phyloP scores from a whole-genome alignment of 371 early-diverging fungal genomes.

The Mucor racemosus region DNA sequence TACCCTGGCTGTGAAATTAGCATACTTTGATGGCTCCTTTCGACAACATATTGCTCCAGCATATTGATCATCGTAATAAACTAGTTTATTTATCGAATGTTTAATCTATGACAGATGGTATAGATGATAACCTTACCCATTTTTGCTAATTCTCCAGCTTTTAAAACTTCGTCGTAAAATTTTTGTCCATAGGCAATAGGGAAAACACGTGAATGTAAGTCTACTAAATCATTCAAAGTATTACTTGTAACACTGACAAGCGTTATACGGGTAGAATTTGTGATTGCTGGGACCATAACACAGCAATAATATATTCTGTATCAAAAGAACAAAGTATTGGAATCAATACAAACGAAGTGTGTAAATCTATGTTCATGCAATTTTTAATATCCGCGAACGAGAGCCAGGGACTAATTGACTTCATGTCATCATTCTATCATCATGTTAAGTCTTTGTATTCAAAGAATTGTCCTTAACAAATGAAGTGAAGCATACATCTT shows the following conservation, averaged over 20 bases:
- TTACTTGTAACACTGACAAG: constrained; percentile 25
- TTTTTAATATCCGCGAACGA: background rate
- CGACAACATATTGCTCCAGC: constrained; percentile 35
- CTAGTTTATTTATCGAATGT: background rate
- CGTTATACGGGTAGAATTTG: constrained; percentile 18
- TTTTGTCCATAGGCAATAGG: constrained; percentile 27
- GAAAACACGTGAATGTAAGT: constrained; percentile 27
- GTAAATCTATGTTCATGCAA: background rate
- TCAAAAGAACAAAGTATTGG: background rate
- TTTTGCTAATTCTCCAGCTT: constrained; percentile 28
- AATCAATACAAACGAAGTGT: too few species aligned
- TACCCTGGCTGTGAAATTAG: constrained; percentile 22
- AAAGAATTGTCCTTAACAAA: too few species aligned
- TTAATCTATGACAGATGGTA: background rate
- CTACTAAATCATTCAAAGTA: constrained; percentile 13
- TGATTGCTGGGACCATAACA: constrained; percentile 15
- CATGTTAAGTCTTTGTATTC: too few species aligned
- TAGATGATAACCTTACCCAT: constrained; percentile 10
- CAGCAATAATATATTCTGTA: background rate
- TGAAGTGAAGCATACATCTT: too few species aligned
- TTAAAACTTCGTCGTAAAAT: constrained; percentile 29
- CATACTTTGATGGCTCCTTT: constrained; percentile 16
- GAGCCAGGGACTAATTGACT: constrained; percentile 6
- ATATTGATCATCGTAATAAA: constrained; percentile 25
- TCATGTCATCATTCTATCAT: background rate